A percentile compares a stretch with the other conserved stretches of the same genome.
Evolutionary conservation across 1,284 basidiomycete genomes (phyloP).

Genomic region (Ustilago lituana): DNA sequence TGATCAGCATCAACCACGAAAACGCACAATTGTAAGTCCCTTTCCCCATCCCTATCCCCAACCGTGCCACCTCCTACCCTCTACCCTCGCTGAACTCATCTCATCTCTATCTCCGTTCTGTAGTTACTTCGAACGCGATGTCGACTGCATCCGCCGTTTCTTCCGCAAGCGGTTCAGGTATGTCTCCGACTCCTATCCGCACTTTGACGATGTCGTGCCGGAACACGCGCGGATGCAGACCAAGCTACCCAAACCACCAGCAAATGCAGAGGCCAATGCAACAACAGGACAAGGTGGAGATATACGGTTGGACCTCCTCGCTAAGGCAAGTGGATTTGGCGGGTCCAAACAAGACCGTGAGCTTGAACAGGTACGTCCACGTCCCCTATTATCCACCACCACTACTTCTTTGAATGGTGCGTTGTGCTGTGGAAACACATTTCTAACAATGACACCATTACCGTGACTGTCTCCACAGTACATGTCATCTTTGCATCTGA

Average conservation of each 20-base stretch:
- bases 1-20: constrained; percentile 95
- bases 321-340: constrained; percentile 61
- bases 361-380: constrained; percentile 47
- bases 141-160: constrained; percentile 93
- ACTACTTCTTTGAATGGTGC: no score
- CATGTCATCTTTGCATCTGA: constrained; percentile 46
- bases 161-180: constrained; percentile 92
- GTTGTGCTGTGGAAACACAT: no score
- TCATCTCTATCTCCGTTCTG: no score
- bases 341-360: constrained; percentile 50
- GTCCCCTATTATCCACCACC: no score
- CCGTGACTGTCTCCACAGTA: no score
- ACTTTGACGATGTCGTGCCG: constrained; percentile 55
- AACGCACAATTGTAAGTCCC: constrained; percentile 90
- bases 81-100: no score
- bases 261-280: constrained; percentile 2
- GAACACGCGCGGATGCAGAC: constrained; percentile 29
- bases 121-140: constrained; percentile 98
- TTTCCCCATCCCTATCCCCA: not conserved
- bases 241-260: constrained; percentile 26
- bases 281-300: constrained; percentile 6
- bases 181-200: constrained; percentile 85
- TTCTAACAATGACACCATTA: no score
- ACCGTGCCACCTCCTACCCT: no score
- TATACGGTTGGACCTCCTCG: constrained; percentile 54